Evolutionary conservation across 2,329 filamentous ascomycete genomes (phyloP).

Genomic region (Oidium heveae): DNA sequence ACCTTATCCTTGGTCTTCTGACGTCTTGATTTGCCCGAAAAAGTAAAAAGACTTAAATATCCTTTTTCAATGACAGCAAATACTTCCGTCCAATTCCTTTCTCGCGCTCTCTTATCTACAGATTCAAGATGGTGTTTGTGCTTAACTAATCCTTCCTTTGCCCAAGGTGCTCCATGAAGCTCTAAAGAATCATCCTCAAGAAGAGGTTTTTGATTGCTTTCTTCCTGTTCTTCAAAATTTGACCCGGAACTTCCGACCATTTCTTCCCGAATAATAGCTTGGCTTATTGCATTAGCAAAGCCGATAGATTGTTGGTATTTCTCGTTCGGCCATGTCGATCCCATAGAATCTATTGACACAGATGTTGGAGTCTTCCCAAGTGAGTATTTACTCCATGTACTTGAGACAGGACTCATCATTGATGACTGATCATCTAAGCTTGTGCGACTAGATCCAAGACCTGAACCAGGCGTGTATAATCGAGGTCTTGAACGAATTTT

Average conservation of each 20-base stretch:
- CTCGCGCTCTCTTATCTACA: conserved; percentile 74
- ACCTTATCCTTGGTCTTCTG: conserved; percentile 34
- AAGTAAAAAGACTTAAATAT: conserved; percentile 82
- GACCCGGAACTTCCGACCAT: conserved; percentile 24
- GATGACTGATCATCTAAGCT: conserved; percentile 81
- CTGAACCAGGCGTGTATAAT: conserved; percentile 43
- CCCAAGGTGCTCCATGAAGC: conserved; percentile 84
- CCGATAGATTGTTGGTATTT: conserved; percentile 94
- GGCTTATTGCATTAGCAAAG: conserved; percentile 86
- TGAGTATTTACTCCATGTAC: conserved; percentile 86
- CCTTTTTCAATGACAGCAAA: conserved; percentile 94
- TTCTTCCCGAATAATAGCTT: conserved; percentile 88
- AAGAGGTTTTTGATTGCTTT: conserved; percentile 28
- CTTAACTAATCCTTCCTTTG: conserved; percentile 85
- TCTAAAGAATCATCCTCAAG: conserved; percentile 85
- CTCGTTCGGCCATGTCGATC: conserved; percentile 44
- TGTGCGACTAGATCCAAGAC: conserved; percentile 72
- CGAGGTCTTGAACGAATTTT: conserved; percentile 67
- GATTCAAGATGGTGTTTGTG: conserved; percentile 92
- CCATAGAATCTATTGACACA: conserved; percentile 78
- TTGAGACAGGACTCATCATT: conserved; percentile 63
- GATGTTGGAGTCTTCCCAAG: conserved; percentile 75
- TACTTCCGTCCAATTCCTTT: conserved; percentile 81
- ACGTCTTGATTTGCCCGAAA: conserved; percentile 53
- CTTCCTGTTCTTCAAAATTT: conserved; percentile 15